These are phyloP conservation scores for Puccinia triticina DNA, from an alignment of 1,284 basidiomycete genomes.

Conservation along the genomic window DNA sequence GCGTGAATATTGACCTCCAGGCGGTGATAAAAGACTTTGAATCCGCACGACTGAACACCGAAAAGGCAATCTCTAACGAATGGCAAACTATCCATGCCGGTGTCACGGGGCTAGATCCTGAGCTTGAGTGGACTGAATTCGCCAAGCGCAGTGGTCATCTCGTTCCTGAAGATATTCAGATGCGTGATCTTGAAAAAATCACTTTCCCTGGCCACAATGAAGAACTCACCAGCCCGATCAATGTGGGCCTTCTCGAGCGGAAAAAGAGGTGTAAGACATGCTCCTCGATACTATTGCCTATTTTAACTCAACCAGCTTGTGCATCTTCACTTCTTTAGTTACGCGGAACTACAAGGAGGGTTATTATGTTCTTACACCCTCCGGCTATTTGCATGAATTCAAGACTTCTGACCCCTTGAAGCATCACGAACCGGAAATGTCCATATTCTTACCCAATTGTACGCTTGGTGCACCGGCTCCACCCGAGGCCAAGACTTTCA, in stretches of 20 bases:
- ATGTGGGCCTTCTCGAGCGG: constrained; percentile 56
- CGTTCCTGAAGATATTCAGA: constrained; percentile 73
- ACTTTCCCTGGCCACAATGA: constrained; percentile 57
- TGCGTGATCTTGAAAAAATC: constrained; percentile 54
- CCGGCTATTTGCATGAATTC: constrained; percentile 58
- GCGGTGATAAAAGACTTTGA: constrained; percentile 55
- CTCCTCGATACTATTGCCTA: constrained; percentile 67
- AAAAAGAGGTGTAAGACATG: constrained; percentile 83
- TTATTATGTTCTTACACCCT: constrained; percentile 57
- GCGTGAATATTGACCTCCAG: constrained; percentile 54
- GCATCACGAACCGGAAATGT: constrained; percentile 55
- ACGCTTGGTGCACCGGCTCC: constrained; percentile 54
- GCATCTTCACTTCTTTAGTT: constrained; percentile 52
- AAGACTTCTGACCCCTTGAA: constrained; percentile 54
- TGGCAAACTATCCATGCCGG: constrained; percentile 61
- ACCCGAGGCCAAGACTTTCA: constrained; percentile 54
- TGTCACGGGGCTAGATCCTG: constrained; percentile 83
- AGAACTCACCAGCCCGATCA: constrained; percentile 54
- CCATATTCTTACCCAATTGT: constrained; percentile 58
- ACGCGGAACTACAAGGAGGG: constrained; percentile 53
- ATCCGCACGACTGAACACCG: constrained; percentile 17
- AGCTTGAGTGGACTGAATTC: constrained; percentile 96
- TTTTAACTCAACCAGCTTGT: neutral
- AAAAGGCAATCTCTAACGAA: constrained; percentile 14
- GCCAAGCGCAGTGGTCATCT: constrained; percentile 92